Evolutionary conservation across 352 stramenopile genomes (phyloP).

Genomic region (Pythium sp.): DNA sequence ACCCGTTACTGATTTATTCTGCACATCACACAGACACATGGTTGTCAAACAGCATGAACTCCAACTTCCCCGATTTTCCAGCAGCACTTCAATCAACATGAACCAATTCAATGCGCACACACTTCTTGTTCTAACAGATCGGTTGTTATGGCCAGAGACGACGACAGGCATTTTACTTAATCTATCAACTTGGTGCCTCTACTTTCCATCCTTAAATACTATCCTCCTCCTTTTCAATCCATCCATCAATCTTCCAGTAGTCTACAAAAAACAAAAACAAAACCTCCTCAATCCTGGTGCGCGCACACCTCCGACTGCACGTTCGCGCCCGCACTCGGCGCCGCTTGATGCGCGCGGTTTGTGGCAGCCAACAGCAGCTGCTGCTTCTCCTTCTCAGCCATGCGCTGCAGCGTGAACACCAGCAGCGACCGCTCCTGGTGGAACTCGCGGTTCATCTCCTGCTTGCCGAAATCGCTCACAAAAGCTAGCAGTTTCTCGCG

Average conservation of each 20-base stretch:
- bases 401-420: slow-evolving; percentile 66
- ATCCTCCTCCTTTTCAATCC: neutral
- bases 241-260: neutral
- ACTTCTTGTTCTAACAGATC: neutral
- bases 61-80: neutral
- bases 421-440: slow-evolving; percentile 71
- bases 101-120: neutral
- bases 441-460: slow-evolving; percentile 70
- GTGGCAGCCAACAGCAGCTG: slow-evolving; percentile 1
- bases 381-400: slow-evolving; percentile 38
- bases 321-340: neutral
- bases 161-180: slow-evolving; percentile 4
- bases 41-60: neutral
- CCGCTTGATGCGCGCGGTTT: slow-evolving; percentile 2
- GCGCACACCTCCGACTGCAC: slow-evolving; percentile 11
- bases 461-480: slow-evolving; percentile 74
- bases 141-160: slow-evolving; percentile 1
- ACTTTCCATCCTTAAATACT: slow-evolving; percentile 8
- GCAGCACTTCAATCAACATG: neutral
- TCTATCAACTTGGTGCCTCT: slow-evolving; percentile 9
- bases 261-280: slow-evolving; percentile 12
- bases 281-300: neutral
- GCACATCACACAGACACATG: neutral
- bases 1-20: neutral
- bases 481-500: slow-evolving; percentile 75